Evolutionary conservation across 768 basidiomycete genomes (phyloP), one percentile per base, ranked within the genome.

Genomic region (Pisolithus sp.): DNA sequence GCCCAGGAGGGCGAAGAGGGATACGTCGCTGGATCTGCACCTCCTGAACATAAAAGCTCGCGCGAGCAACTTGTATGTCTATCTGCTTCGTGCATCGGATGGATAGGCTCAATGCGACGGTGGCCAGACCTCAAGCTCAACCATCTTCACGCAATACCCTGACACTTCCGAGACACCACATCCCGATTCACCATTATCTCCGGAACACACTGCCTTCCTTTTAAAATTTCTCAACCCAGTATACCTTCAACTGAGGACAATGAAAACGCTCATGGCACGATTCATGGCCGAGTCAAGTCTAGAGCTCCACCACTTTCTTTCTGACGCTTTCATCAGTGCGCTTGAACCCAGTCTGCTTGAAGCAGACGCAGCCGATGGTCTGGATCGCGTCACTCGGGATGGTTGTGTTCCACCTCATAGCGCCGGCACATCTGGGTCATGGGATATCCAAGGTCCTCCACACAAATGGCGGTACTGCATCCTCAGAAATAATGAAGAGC

Each of bases 401-500:
- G 72, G 72, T 5, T 71, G 68, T 39, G 74, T 94, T 47, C 85
- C 91, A 0, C 61, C 78, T 10, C 93, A 96, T 58, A 69, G 68
- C n/a, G 69, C 79, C 8, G 93, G 93, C 13, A 60, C 69, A 2
- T 70, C 70, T 30, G 75, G 71, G 3, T 71, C 73, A 4, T 98
- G 93, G 93, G 60, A 64, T 13, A 59, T 89, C 62, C 81, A 81
- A 60, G 93, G 94, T 2, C 95, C 95, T 1, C 92, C 95, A 26
- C 93, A 94, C 67, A 93, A 94, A 66, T 91, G 90, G 79, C 89
- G 95, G 31, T 97, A 93, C 74, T 86, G 89, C 67, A 76, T 78
- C 3, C 82, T 94, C 24, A 42, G 50, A 7, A 23, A 26, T 9
- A 15, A 2, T 34, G 44, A 42, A 13, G 48, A 42, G 20, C 38